Evolutionary conservation across 208 protist genomes (phyloP), one percentile per base, ranked within the genome.

Genomic region (Lotmaria passim): DNA sequence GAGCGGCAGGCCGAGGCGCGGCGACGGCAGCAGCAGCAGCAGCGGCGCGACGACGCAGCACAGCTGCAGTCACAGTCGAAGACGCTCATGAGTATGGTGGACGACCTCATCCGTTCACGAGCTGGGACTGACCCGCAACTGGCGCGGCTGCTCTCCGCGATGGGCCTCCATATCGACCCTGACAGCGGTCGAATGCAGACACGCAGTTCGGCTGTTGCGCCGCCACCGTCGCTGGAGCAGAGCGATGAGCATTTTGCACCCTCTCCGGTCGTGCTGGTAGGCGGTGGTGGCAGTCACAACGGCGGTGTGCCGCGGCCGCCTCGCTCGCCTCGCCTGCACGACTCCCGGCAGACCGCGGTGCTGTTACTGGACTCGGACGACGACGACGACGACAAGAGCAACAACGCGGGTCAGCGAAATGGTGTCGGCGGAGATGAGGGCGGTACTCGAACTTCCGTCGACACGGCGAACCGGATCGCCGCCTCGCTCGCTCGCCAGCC

Each of bases 51-150:
- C 59, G 72, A 84, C 26, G 57, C 69, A 7, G 19, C 52, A 14
- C 61, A 80, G 41, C 55, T 90, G 14, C 60, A 51, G 11, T 19
- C 30, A 12, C 79, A 89, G 58, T 61, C 79, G 17, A 75, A 74
- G 55, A 86, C 85, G 48, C 78, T 93, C 28, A 79, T 77, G 8
- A 57, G 57, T 23, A 63, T 92, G 59, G 78, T 94, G 28, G 86
- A 90, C 38, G 62, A 89, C 39, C 66, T 94, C 41, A 85, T 94
- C 30, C 70, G 74, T 31, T 73, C 69, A 3, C 73, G 82, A 10
- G 44, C 69, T 0, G 60, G 56, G 11, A 72, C 76, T 7, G 79
- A 92, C 53, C 71, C 83, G 19, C 44, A 80, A 24, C 60, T 94
- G 19, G 62, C 60, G 6, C 76, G 77, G 24, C 69, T 91, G 39